Conservation (phyloP, 2,329 filamentous ascomycete genomes). For the Venturia oleaginea region DNA sequence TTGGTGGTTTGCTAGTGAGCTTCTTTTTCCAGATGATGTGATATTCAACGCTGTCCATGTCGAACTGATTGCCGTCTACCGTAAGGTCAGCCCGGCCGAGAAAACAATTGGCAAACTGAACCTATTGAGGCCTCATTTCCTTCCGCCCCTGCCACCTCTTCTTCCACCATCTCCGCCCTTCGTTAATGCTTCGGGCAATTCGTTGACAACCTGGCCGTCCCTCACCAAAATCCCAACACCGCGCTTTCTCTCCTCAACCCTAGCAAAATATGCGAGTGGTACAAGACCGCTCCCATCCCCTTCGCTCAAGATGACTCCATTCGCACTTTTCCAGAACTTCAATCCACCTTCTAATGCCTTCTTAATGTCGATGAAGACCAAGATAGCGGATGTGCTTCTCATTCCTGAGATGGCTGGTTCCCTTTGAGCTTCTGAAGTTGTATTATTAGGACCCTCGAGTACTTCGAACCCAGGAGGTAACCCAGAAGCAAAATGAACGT, state of each 20-base stretch:
- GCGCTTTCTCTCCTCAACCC: conserved; percentile 54
- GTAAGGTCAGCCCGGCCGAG: not conserved
- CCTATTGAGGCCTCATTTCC: not conserved
- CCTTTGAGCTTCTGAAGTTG: not conserved
- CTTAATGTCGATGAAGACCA: conserved; percentile 68
- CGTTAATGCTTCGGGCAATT: conserved; percentile 6
- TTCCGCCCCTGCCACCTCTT: conserved; percentile 1
- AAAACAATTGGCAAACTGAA: not conserved
- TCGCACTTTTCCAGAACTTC: conserved; percentile 59
- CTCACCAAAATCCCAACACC: conserved; percentile 60
- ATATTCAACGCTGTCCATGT: not conserved
- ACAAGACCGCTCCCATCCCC: conserved; percentile 52
- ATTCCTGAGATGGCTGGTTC: conserved; percentile 65
- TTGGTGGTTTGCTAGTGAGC: not conserved
- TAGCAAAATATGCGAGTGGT: conserved; percentile 58
- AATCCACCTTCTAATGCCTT: conserved; percentile 53
- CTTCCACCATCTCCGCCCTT: conserved; percentile 8
- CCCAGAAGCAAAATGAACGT: conserved; percentile 81
- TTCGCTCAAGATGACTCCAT: conserved; percentile 38
- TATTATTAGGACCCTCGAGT: conserved; percentile 17
- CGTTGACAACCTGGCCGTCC: conserved; percentile 51
- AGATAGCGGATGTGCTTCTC: conserved; percentile 50
- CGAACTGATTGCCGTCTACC: not conserved
- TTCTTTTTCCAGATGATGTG: not conserved
- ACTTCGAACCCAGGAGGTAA: conserved; percentile 43